Base-by-base conservation (phyloP, 495 filamentous ascomycete species). In the Hypomontagnella monticulosa region DNA sequence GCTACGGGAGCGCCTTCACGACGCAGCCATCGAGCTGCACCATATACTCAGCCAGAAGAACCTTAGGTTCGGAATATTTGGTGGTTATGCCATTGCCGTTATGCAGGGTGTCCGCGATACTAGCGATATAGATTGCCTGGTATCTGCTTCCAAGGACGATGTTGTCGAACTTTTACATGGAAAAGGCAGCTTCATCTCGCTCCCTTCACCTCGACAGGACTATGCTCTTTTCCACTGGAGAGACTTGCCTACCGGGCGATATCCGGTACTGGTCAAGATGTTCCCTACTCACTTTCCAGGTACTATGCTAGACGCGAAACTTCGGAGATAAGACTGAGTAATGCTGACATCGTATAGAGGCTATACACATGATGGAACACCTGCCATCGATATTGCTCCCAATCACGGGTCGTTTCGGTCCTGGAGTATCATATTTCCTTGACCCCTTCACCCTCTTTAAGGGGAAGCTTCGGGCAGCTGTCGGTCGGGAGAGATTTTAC, bases 401-500 rank as follows among this genome's bases (percentile, higher is more conserved):
- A 10, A 36, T 57, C 12, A 50, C 43, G 6, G 71, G 71, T 1
- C 55, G 32, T 4, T 50, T 57, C 36, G 68, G 71, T 23, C 50
- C 55, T 11, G 62, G 66, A 4, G 46, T 46, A 14, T 56, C 62
- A 16, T 55, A 40, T 38, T 63, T 73, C 27, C 58, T 73, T 20
- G 69, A 72, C 50, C 65, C 62, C 11, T 56, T 72, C 50, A 44
- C 61, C 38, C 34, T 73, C 10, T 73, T 71, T 62, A 73, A 73
- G 55, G 71, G 69, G 8, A 72, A 73, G 40, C 56, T 73, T 20
- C 66, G 58, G n/a, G 71, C 69, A 4, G 61, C 69, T 15, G 71
- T 69, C 20, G 57, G 61, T 20, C 55, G 71, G 46, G 54, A 40
- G 16, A 72, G 58, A 50, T 67, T 53, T 54, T 49, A 64, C 33